Evolutionary conservation across 495 filamentous ascomycete species (phyloP).

Genomic region (Staphylotrichum longicolle): DNA sequence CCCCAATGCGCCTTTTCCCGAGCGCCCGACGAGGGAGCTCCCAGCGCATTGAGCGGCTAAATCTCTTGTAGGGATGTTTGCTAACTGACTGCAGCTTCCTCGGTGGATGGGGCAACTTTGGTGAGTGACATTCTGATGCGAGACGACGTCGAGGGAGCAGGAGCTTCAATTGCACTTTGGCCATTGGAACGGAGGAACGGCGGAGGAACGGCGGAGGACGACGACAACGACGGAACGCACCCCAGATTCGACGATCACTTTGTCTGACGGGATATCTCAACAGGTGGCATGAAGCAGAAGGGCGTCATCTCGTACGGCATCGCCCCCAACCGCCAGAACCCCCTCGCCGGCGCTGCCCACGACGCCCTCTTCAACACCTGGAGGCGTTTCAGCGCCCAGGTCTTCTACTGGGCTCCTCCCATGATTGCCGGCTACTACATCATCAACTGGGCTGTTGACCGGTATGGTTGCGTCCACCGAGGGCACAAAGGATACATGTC

Average conservation of each 20-base stretch:
- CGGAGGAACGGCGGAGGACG: neutral
- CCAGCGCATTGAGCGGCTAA: constrained; percentile 1
- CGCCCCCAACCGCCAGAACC: constrained; percentile 54
- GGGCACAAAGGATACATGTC: neutral
- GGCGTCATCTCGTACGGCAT: constrained; percentile 56
- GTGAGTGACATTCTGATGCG: constrained; percentile 52
- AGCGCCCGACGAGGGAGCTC: constrained; percentile 12
- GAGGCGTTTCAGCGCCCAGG: constrained; percentile 61
- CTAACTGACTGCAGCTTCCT: constrained; percentile 64
- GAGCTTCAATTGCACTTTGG: too few species aligned
- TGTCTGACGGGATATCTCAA: constrained; percentile 25
- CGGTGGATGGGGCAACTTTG: constrained; percentile 81
- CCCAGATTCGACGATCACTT: too few species aligned
- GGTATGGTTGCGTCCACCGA: constrained; percentile 52
- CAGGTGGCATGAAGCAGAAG: constrained; percentile 53
- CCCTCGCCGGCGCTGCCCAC: constrained; percentile 55
- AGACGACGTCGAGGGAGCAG: neutral
- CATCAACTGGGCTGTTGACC: constrained; percentile 83
- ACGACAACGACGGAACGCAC: neutral
- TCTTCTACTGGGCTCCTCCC: constrained; percentile 80
- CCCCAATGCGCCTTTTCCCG: constrained; percentile 24
- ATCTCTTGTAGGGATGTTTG: constrained; percentile 2
- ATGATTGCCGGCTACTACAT: constrained; percentile 68
- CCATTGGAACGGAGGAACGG: constrained; percentile 5
- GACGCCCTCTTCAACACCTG: constrained; percentile 63